Evolutionary conservation across 1,284 basidiomycete genomes (phyloP).

Genomic region (Retiboletus fuscus): DNA sequence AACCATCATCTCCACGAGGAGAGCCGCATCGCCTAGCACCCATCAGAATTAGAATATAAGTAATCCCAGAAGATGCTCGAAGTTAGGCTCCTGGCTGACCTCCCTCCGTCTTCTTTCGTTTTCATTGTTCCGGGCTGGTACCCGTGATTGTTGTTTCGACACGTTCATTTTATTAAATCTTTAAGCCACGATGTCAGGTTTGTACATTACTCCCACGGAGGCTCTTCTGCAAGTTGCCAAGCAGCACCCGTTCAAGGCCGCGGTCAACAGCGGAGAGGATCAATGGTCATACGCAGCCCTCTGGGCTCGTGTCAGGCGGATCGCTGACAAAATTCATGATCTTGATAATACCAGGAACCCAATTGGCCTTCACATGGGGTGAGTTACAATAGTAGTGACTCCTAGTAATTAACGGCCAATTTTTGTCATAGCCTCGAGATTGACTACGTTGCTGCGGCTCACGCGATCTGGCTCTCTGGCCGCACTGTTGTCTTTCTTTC

Average conservation of each 20-base stretch:
- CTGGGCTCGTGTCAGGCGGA: conserved; percentile 43
- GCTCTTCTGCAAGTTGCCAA: conserved; percentile 45
- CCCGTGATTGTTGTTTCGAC: conserved; percentile 25
- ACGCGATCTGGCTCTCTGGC: conserved; percentile 45
- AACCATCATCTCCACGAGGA: conserved; percentile 7
- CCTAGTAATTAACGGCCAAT: background rate
- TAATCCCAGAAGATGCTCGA: background rate
- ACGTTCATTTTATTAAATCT: conserved; percentile 15
- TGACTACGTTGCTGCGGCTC: conserved; percentile 44
- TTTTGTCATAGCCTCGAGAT: conserved; percentile 37
- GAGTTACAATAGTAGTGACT: conserved; percentile 5
- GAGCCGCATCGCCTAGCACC: background rate
- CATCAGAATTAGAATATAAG: conserved; percentile 28
- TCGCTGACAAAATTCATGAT: conserved; percentile 35
- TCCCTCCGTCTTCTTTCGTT: conserved; percentile 24
- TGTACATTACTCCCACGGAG: conserved; percentile 41
- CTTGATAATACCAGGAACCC: conserved; percentile 31
- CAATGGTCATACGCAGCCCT: conserved; percentile 46
- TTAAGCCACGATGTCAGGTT: conserved; percentile 27
- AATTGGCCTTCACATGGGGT: conserved; percentile 45
- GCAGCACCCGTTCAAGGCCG: conserved; percentile 38
- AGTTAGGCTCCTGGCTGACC: conserved; percentile 40
- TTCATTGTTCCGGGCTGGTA: conserved; percentile 35
- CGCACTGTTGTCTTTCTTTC: conserved; percentile 44
- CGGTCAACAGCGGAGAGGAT: conserved; percentile 34